These are phyloP conservation scores for Penicillium polonicum DNA, from an alignment of 2,329 filamentous ascomycete species.

Conservation along the genomic window DNA sequence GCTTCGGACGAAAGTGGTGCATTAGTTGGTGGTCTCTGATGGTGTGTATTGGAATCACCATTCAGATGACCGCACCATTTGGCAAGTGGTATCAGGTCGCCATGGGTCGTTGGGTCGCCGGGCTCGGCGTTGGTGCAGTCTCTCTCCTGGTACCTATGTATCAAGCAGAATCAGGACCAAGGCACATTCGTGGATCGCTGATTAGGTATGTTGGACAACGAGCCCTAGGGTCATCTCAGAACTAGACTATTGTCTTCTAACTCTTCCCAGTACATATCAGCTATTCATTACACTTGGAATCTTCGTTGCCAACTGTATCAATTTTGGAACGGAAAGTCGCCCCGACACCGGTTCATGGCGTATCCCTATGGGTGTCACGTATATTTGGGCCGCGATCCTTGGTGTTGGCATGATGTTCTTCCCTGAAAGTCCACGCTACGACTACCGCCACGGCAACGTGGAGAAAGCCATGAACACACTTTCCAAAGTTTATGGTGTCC, in stretches of 20 bases:
- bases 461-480: slow-evolving; percentile 54
- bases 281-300: slow-evolving; percentile 50
- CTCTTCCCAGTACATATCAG: slow-evolving; percentile 42
- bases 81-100: slow-evolving; percentile 44
- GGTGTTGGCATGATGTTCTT: slow-evolving; percentile 55
- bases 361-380: slow-evolving; percentile 56
- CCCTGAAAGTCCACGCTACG: slow-evolving; percentile 58
- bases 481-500: slow-evolving; percentile 54
- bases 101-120: slow-evolving; percentile 45
- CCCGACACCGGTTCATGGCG: slow-evolving; percentile 46
- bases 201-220: slow-evolving; percentile 31
- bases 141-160: slow-evolving; percentile 48
- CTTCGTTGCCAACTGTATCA: slow-evolving; percentile 49
- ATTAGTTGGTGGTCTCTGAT: slow-evolving; percentile 43
- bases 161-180: slow-evolving; percentile 45
- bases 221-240: too few species aligned
- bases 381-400: slow-evolving; percentile 57
- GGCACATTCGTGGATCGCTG: slow-evolving; percentile 47
- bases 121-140: slow-evolving; percentile 45
- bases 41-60: slow-evolving; percentile 41
- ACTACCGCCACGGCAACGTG: slow-evolving; percentile 56
- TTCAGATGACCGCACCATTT: slow-evolving; percentile 42
- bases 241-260: background rate
- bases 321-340: slow-evolving; percentile 43
- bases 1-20: slow-evolving; percentile 44